Evolutionary conservation across 768 basidiomycete genomes (phyloP), one percentile per base, ranked within the genome.

Genomic region (Brasilioporus rufonigricans): DNA sequence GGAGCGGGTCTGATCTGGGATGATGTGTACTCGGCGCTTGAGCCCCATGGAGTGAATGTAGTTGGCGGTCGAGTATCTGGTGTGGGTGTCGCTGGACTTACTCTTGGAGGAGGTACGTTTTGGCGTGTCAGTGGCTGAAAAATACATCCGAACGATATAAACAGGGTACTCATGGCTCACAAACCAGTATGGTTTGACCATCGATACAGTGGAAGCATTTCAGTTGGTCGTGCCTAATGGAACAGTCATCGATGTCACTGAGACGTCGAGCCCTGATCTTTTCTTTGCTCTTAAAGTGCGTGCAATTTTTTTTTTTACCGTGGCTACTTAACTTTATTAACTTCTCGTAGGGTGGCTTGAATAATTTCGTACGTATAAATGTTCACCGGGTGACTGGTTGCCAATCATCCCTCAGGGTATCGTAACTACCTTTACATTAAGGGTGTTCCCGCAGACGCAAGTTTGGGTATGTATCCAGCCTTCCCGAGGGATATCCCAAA

Each of bases 1-100:
- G n/a, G n/a, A n/a, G n/a, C n/a, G n/a, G n/a, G n/a, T n/a, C 64
- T 83, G 3, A 70, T 81, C 14, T 89, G 86, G 86, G 85, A 88
- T 61, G 76, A 85, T 45, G 84, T 81, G 70, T 88, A 86, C 55
- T 68, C 66, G 8, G 56, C 53, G 12, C 73, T 87, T 1, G 76
- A 70, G 9, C 80, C 79, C 1, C 60, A 74, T 43, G 71, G 70
- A 1, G 80, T 84, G 11, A 84, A 75, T 44, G 81, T 86, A 12
- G 76, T 85, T 1, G 85, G 85, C 1, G 82, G 14, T 70, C 63
- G 83, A 2, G 78, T 39, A 39, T 39, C 39, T 21, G 83, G 0
- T 2, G 84, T 76, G 83, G n/a, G n/a, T n/a, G n/a, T n/a, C n/a
- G n/a, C n/a, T n/a, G n/a, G 84, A 1, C 77, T 82, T 49, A 75